Conservation (phyloP, 2,329 filamentous ascomycete genomes). For the Scolecobasidium constrictum region DNA sequence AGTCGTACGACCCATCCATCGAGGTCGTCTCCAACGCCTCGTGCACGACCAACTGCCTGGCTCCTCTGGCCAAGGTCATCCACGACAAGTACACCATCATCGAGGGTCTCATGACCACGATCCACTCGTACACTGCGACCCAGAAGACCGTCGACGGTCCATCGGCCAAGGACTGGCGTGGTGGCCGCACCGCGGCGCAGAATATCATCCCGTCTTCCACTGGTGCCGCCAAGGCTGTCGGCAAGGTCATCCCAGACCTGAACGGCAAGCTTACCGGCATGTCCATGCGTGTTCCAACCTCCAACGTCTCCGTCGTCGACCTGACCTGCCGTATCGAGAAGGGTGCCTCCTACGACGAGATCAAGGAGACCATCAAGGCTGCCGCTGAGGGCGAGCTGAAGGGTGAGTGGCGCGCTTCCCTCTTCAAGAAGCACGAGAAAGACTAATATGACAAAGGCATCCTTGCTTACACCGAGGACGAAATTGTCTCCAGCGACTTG, state of each 20-base stretch:
- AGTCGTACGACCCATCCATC: slow-evolving; percentile 81
- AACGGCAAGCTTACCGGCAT: slow-evolving; percentile 99
- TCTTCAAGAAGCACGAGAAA: neutral
- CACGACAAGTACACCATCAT: slow-evolving; percentile 96
- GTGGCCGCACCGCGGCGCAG: slow-evolving; percentile 95
- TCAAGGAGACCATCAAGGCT: slow-evolving; percentile 82
- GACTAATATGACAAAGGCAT: slow-evolving; percentile 47
- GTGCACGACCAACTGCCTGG: slow-evolving; percentile 98
- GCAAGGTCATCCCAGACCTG: slow-evolving; percentile 95
- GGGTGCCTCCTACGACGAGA: slow-evolving; percentile 75
- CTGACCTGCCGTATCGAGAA: slow-evolving; percentile 92
- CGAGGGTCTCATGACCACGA: slow-evolving; percentile 99
- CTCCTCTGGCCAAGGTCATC: slow-evolving; percentile 97
- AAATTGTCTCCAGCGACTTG: slow-evolving; percentile 86
- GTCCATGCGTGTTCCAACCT: slow-evolving; percentile 96
- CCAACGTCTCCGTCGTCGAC: slow-evolving; percentile 99
- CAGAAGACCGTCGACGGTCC: slow-evolving; percentile 99
- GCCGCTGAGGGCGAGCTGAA: slow-evolving; percentile 75
- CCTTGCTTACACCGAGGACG: slow-evolving; percentile 92
- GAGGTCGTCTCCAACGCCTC: slow-evolving; percentile 98
- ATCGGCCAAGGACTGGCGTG: slow-evolving; percentile 97
- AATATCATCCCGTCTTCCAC: slow-evolving; percentile 99
- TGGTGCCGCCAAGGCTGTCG: slow-evolving; percentile 98
- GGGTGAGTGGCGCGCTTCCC: slow-evolving; percentile 44
- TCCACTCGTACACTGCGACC: slow-evolving; percentile 99